Evolutionary conservation across 176 grass and related monocot genomes (phyloP).

Genomic region (Oryza meyeriana): DNA sequence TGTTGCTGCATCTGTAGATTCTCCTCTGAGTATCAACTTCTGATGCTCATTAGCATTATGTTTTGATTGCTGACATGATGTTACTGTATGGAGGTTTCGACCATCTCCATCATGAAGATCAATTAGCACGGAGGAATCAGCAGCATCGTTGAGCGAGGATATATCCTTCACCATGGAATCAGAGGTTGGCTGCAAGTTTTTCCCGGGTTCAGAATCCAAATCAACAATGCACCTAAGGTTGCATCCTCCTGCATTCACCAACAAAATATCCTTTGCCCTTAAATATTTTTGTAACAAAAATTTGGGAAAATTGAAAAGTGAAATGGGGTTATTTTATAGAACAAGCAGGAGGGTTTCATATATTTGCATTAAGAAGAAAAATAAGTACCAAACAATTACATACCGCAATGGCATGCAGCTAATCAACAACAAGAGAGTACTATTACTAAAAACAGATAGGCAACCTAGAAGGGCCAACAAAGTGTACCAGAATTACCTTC

Average conservation of each 20-base stretch:
- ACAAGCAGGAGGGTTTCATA: too few relatives aligned
- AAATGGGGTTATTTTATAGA: too few relatives aligned
- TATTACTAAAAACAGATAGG: neutral
- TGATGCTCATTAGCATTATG: neutral
- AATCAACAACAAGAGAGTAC: neutral
- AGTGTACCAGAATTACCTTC: conserved; percentile 39
- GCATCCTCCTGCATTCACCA: conserved; percentile 12
- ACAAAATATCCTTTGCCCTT: neutral
- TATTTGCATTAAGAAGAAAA: too few relatives aligned
- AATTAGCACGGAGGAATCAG: conserved; percentile 8
- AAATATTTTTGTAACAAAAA: neutral
- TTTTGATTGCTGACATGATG: conserved; percentile 17
- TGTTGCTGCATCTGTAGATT: conserved; percentile 15
- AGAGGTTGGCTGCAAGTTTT: conserved; percentile 26
- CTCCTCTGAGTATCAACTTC: conserved; percentile 8
- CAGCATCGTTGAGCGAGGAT: conserved; percentile 20
- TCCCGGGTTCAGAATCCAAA: conserved; percentile 13
- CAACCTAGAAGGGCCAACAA: neutral
- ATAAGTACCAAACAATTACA: too few relatives aligned
- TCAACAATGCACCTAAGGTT: neutral
- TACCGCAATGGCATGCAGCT: neutral
- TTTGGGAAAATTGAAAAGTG: neutral
- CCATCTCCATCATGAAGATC: conserved; percentile 19
- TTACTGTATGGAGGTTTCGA: neutral
- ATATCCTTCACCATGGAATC: conserved; percentile 2